Base-by-base conservation (phyloP, 257 asterid genomes). In the Gynochthodes officinalis region DNA sequence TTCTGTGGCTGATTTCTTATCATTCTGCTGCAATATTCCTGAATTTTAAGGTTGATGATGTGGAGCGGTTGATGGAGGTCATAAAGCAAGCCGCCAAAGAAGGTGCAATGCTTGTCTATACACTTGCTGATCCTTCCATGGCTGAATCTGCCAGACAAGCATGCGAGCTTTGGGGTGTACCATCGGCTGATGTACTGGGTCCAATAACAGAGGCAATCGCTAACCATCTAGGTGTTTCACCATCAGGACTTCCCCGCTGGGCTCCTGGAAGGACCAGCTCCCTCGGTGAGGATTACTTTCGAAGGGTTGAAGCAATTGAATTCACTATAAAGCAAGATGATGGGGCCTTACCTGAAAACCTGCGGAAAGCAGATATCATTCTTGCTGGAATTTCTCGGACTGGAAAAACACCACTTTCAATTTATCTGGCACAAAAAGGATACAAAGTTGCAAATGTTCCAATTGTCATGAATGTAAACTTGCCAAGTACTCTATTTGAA, bases 281-380 rank as follows among this genome's bases (percentile, higher is more conserved):
- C n/a, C 90, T 94, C 1, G 82, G 87, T 7, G 97, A 88, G 72
- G 98, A 89, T 1, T 94, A 94, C 83, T 94, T 94, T 69, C 73
- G 67, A 10, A 84, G 98, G 75, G 88, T 94, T 25, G 98, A 94
- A 83, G 98, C 98, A 23, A 75, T 94, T 35, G 98, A 94, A 82
- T 94, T 94, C 79, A 94, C 98, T 48, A 91, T 94, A 46, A 94
- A 94, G 89, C 98, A 94, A 70, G 98, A 94, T 33, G 98, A 94
- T 75, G 98, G 97, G 5, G 96, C 98, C 25, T 75, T 91, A 73
- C 98, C 98, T 0, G 71, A 81, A 50, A 91, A 94, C 67, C 82
- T 94, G 68, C 88, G 74, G 25, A 87, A 79, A 78, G 96, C 98
- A 0, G 97, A 94, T 44, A 81, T 94, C 10, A 61, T 94, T 74